A percentile compares a stretch with the other conserved stretches of the same genome.
Evolutionary conservation across 1,139 yeast species (phyloP).

Genomic region (Debaryomyces sp.): DNA sequence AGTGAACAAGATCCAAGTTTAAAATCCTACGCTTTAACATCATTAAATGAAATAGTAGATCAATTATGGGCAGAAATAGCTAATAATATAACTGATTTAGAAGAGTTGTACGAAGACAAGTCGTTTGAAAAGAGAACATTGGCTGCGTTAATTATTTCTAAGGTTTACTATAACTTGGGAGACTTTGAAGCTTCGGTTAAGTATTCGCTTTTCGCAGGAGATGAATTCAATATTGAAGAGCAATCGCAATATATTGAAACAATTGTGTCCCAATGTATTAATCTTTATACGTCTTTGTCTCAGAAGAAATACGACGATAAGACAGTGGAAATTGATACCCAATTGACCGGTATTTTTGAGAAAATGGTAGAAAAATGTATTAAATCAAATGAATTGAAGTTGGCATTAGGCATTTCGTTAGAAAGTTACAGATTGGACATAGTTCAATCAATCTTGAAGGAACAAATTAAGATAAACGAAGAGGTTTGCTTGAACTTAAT

Average conservation of each 20-base stretch:
- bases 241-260: slow-evolving; percentile 90
- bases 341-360: slow-evolving; percentile 73
- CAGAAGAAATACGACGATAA: slow-evolving; percentile 54
- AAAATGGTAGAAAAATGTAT: slow-evolving; percentile 85
- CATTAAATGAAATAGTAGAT: slow-evolving; percentile 82
- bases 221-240: slow-evolving; percentile 72
- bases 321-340: slow-evolving; percentile 53
- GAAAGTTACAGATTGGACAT: slow-evolving; percentile 88
- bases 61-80: slow-evolving; percentile 98
- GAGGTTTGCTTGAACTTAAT: slow-evolving; percentile 59
- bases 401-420: slow-evolving; percentile 89
- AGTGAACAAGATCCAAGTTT: slow-evolving; percentile 78
- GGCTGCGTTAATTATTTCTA: slow-evolving; percentile 92
- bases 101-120: slow-evolving; percentile 87
- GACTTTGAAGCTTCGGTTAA: slow-evolving; percentile 91
- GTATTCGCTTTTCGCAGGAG: slow-evolving; percentile 85
- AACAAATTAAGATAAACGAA: slow-evolving; percentile 39
- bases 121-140: slow-evolving; percentile 72
- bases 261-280: slow-evolving; percentile 89
- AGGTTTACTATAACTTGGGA: slow-evolving; percentile 93
- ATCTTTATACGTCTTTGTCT: slow-evolving; percentile 70
- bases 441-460: slow-evolving; percentile 61
- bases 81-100: slow-evolving; percentile 82
- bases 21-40: slow-evolving; percentile 81
- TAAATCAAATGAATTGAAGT: slow-evolving; percentile 65